phyloP scores from a whole-genome alignment of 2,329 filamentous ascomycete species.

The Apiospora hydei region DNA sequence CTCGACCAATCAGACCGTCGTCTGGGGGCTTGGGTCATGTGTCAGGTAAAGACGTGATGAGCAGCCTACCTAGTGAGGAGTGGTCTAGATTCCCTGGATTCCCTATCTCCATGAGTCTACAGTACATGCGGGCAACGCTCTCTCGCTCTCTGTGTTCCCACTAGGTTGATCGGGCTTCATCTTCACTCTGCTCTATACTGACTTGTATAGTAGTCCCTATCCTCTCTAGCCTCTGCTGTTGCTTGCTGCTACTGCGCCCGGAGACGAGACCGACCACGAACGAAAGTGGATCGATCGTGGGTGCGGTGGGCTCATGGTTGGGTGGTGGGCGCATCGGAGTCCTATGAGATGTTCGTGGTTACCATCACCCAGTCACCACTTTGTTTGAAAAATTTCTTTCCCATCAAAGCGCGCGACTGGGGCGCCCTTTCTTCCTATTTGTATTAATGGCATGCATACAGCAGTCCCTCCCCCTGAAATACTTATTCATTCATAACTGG shows the following conservation, averaged over 20 bases:
- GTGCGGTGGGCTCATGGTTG: constrained; percentile 16
- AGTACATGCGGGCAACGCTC: not conserved
- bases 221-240: not conserved
- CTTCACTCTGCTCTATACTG: not conserved
- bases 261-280: not conserved
- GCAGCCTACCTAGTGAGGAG: not conserved
- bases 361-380: not conserved
- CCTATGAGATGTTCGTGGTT: not conserved
- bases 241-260: not conserved
- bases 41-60: constrained; percentile 14
- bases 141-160: not conserved
- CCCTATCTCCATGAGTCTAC: not conserved
- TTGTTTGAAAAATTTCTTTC: not conserved
- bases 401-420: constrained; percentile 1
- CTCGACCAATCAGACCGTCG: not conserved
- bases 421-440: not conserved
- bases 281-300: constrained; percentile 15
- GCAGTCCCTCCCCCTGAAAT: not conserved
- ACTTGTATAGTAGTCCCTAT: constrained; percentile 3
- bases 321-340: constrained; percentile 10
- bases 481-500: not conserved
- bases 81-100: constrained; percentile 11
- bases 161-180: not conserved
- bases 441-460: not conserved
- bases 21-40: constrained; percentile 3